Base-by-base conservation (phyloP, 768 basidiomycete genomes). In the Termitomyces titanicus region DNA sequence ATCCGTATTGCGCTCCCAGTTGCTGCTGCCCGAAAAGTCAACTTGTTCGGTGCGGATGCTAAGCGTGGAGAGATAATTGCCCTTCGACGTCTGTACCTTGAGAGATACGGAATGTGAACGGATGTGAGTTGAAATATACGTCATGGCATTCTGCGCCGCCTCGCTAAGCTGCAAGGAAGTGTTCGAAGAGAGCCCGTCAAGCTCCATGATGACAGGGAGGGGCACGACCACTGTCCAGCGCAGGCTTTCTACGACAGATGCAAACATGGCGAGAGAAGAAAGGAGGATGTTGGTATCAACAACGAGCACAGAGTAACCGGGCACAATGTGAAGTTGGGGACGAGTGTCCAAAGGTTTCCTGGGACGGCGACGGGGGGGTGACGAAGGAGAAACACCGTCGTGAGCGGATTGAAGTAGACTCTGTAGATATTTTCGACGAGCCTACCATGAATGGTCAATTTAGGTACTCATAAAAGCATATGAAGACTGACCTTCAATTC, bases 281-380 rank as follows among this genome's bases (percentile, higher is more conserved):
- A 98, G 79, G 0, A 99, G 76, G 53, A 98, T 91, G 72, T 98
- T 98, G 46, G 96, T 98, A 71, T 98, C 96, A 64, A 96, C 76
- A 27, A 99, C 87, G 54, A 99, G 86, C 43, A 89, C 77, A 11
- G 93, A 93, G 71, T 94, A 97, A 2, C 96, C 96, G 3, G 91
- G 80, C 6, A 90, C 74, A 61, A 93, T 81, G 46, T 75, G 73
- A 17, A 90, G 68, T 9, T 72, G 69, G 12, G 78, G 72, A 13
- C 69, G 78, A 5, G 68, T 66, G 20, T 66, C 68, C 27, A 63
- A 58, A 17, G 66, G 60, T 54, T 68, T 69, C 51, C 46, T 68
- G 65, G 51, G 70, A 55, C 55, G 44, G 60, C 66, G 52, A 15
- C 49, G 60, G 60, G 64, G 56, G 47, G 70, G 44, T 3, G 53